Base-by-base conservation (phyloP, 495 filamentous ascomycete genomes). In the Penicillium ochrochloron region DNA sequence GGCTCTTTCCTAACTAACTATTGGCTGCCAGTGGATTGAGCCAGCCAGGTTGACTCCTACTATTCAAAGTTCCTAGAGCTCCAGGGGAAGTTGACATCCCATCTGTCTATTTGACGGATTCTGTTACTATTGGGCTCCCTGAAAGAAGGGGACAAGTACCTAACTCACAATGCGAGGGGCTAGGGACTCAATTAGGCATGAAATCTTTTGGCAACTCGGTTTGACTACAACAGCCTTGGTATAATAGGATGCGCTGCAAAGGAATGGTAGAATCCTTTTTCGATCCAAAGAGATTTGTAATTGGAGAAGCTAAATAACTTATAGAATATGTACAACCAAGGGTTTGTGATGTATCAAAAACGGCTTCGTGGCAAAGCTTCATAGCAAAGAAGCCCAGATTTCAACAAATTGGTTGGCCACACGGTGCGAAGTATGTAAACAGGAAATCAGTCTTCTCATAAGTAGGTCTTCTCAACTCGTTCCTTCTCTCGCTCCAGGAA, bases 401-500 rank as follows among this genome's bases (percentile, higher is more conserved):
- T 44, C 19, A 48, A 23, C 6, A 48, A 21, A 6, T 23, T 6
- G 11, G 7, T 3, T 9, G 2, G 1, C 0, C 9, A 23, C 6
- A 48, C 23, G 42, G 6, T 11, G n/a, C 37, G 14, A 41, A 4
- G 19, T 48, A 23, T 21, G 19, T 21, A 23, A 21, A 23, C n/a
- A 23, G 42, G 3, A 9, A 23, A 21, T 48, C n/a, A 10, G 42
- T 2, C 1, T 14, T 2, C 73, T 61, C 44, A 66, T 31, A 37
- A 14, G 56, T 67, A 70, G 34, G 64, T 62, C 33, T n/a, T 14
- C 15, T 65, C 14, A n/a, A 70, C 59, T 0, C 61, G 58, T 14
- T 70, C 64, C 62, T 73, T 73, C 64, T 82, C 75, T 56, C 78
- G 68, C 62, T 68, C 66, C 60, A 83, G 56, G 64, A 78, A 83